Evolutionary conservation across 1,284 basidiomycete species (phyloP).

Genomic region (Fistulinella cinereoalba): DNA sequence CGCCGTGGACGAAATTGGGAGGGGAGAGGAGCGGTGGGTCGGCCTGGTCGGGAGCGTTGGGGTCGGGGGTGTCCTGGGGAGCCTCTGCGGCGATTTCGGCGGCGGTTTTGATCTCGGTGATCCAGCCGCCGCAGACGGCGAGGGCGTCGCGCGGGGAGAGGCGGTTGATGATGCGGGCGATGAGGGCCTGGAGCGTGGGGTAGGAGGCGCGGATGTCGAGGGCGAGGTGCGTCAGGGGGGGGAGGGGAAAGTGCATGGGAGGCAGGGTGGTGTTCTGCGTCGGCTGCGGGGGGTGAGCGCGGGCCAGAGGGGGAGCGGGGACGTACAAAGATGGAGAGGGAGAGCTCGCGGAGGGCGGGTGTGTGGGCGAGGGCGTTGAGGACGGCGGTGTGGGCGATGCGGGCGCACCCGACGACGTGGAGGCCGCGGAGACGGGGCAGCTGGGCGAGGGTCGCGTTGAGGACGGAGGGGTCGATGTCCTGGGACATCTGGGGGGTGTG

Average conservation of each 20-base stretch:
- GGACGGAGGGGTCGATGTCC: conserved; percentile 49
- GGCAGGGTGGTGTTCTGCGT: conserved; percentile 27
- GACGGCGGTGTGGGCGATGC: conserved; percentile 49
- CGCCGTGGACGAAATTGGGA: conserved; percentile 1
- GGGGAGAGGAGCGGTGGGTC: conserved; percentile 19
- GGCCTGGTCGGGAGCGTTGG: conserved; percentile 1
- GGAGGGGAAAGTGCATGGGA: conserved; percentile 35
- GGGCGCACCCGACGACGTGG: conserved; percentile 57
- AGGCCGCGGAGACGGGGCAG: conserved; percentile 53
- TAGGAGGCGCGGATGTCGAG: conserved; percentile 45
- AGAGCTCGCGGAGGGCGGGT: conserved; percentile 55
- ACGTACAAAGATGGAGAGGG: conserved; percentile 55
- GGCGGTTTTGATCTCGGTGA: conserved; percentile 22
- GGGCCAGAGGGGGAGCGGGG: background rate
- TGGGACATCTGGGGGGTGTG: conserved; percentile 45
- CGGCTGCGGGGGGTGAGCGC: conserved; percentile 24
- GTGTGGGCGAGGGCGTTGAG: conserved; percentile 46
- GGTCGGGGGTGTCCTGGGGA: background rate
- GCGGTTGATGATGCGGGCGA: conserved; percentile 17
- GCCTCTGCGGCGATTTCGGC: conserved; percentile 6
- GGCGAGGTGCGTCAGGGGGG: conserved; percentile 49
- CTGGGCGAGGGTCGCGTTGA: conserved; percentile 46
- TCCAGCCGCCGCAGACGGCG: conserved; percentile 29
- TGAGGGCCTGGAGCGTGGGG: conserved; percentile 10
- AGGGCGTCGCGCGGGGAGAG: conserved; percentile 22